These are phyloP conservation scores for Paraurostyla sp. DNA, from an alignment of 73 alveolate genomes.

Conservation along the genomic window DNA sequence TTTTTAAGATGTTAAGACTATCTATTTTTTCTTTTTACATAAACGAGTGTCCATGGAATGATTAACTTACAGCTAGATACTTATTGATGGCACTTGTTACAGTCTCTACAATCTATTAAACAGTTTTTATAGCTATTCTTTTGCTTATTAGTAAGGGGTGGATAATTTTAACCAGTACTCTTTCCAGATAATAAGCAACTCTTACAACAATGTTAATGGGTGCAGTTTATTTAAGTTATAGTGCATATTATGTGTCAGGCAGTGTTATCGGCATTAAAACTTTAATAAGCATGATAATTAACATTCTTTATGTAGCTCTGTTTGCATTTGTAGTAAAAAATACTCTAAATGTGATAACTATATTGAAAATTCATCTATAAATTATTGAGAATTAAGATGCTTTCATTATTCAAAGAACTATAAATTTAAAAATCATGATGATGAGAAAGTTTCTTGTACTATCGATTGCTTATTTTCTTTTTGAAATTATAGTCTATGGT, in stretches of 20 bases:
- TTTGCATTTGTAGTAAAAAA: neutral
- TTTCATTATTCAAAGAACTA: neutral
- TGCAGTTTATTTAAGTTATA: constrained; percentile 54
- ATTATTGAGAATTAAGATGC: neutral
- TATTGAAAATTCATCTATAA: neutral
- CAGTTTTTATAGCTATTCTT: constrained; percentile 36
- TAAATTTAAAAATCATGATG: neutral
- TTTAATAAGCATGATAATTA: neutral
- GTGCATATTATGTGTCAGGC: constrained; percentile 65
- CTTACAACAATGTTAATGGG: constrained; percentile 66
- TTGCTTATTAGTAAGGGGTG: constrained; percentile 67
- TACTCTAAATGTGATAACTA: neutral
- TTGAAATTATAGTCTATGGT: constrained; percentile 41
- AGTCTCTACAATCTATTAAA: constrained; percentile 51
- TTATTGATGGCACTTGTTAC: constrained; percentile 64
- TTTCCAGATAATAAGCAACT: constrained; percentile 56
- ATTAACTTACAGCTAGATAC: constrained; percentile 22
- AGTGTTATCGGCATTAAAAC: neutral
- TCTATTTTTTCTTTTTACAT: constrained; percentile 15
- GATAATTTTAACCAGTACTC: constrained; percentile 1
- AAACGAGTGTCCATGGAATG: constrained; percentile 63
- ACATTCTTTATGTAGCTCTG: neutral
- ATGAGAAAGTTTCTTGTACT: neutral
- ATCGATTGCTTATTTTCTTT: neutral
- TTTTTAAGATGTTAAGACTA: constrained; percentile 10